Percentiles rank a stretch among this genome's conserved stretches.
Conservation (phyloP, 2,329 filamentous ascomycete species). For the Rhynchosporium agropyri region DNA sequence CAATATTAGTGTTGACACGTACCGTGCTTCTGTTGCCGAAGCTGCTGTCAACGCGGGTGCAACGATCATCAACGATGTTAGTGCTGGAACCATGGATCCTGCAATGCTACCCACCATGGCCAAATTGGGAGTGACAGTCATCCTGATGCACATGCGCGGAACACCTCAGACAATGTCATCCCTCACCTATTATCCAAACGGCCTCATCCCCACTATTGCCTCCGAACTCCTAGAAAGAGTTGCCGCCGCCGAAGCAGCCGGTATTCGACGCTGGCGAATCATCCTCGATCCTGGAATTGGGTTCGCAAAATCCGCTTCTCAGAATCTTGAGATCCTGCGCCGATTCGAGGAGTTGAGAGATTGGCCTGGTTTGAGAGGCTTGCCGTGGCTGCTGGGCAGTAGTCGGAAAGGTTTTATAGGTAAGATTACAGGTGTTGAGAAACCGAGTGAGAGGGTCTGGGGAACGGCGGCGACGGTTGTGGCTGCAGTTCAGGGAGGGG, state of each 20-base stretch:
- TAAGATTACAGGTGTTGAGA: conserved; percentile 72
- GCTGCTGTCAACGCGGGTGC: conserved; percentile 77
- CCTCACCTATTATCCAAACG: conserved; percentile 56
- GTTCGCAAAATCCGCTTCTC: conserved; percentile 81
- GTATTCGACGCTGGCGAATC: conserved; percentile 89
- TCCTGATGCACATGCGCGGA: conserved; percentile 76
- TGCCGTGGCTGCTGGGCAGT: conserved; percentile 88
- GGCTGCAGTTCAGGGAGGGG: conserved; percentile 82
- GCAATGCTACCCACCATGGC: conserved; percentile 84
- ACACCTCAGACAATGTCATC: conserved; percentile 67
- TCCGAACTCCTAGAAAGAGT: conserved; percentile 65
- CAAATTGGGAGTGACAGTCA: conserved; percentile 73
- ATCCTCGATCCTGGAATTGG: conserved; percentile 92
- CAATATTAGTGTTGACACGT: conserved; percentile 82
- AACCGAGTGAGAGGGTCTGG: conserved; percentile 72
- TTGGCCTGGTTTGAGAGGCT: conserved; percentile 64
- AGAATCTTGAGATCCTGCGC: conserved; percentile 81
- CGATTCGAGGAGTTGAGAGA: conserved; percentile 64
- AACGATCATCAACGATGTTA: conserved; percentile 94
- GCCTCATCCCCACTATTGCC: conserved; percentile 58
- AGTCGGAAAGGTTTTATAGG: conserved; percentile 92
- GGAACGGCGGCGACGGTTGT: conserved; percentile 89
- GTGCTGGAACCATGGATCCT: conserved; percentile 75
- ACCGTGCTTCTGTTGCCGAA: conserved; percentile 80
- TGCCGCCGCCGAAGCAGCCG: conserved; percentile 73